A percentile compares a stretch with the other conserved stretches of the same genome.
Conservation (phyloP, 1,284 basidiomycete species). For the Irpex lacteus region DNA sequence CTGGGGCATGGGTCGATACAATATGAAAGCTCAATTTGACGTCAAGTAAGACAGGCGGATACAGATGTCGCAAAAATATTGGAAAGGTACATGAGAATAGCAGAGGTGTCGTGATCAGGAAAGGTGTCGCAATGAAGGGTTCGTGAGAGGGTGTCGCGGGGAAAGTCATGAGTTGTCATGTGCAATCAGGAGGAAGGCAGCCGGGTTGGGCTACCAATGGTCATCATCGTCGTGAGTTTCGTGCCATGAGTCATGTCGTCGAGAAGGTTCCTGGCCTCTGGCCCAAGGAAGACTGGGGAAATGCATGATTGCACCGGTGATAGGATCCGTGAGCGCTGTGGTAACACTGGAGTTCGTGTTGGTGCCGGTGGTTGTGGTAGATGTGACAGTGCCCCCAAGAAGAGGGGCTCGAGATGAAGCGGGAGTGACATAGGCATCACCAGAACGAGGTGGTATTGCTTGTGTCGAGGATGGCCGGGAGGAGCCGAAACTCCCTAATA, state of each 20-base stretch:
- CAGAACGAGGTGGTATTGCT: background rate
- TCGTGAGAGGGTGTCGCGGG: background rate
- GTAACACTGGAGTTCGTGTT: slow-evolving; percentile 31
- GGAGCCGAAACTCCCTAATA: slow-evolving; percentile 17
- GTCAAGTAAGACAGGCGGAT: background rate
- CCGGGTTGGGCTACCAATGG: background rate
- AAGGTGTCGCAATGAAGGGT: slow-evolving; percentile 1
- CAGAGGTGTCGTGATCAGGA: background rate
- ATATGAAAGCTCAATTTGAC: background rate
- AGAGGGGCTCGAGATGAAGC: slow-evolving; percentile 14
- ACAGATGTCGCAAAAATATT: background rate
- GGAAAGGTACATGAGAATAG: background rate
- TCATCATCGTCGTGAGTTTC: background rate
- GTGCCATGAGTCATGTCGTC: slow-evolving; percentile 1
- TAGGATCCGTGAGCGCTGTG: slow-evolving; percentile 33
- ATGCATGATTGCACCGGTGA: slow-evolving; percentile 31
- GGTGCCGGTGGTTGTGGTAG: slow-evolving; percentile 23
- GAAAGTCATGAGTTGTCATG: background rate
- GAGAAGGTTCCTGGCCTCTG: slow-evolving; percentile 7
- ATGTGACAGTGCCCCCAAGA: slow-evolving; percentile 25
- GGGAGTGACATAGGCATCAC: slow-evolving; percentile 6
- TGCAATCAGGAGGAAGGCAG: background rate
- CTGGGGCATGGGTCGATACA: no score
- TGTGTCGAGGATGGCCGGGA: slow-evolving; percentile 15
- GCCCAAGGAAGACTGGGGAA: slow-evolving; percentile 29